These are phyloP conservation scores for Kodamaea laetipori DNA, from an alignment of 805 yeast species.

Conservation along the genomic window DNA sequence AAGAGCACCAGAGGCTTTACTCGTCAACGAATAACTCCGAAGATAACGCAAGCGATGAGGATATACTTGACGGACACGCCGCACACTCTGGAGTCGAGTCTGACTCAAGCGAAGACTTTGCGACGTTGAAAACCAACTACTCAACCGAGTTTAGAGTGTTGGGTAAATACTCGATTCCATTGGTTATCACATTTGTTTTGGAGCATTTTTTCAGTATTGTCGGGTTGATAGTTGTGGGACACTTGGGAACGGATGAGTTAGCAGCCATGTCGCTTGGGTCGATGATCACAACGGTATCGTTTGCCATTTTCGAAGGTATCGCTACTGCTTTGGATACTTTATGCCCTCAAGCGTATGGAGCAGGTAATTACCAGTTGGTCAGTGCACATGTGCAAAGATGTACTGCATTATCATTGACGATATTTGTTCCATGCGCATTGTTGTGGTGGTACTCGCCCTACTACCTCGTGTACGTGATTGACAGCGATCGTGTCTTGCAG, in stretches of 20 bases:
- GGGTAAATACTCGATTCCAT: conserved; percentile 38
- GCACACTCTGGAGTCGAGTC: not conserved
- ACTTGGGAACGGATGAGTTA: conserved; percentile 45
- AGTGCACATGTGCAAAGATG: conserved; percentile 43
- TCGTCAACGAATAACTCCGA: conserved; percentile 19
- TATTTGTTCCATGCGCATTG: conserved; percentile 41
- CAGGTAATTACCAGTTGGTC: conserved; percentile 41
- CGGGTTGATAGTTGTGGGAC: conserved; percentile 46
- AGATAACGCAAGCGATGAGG: conserved; percentile 1
- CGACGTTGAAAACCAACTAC: conserved; percentile 29
- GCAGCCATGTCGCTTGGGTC: conserved; percentile 49
- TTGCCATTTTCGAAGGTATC: conserved; percentile 49
- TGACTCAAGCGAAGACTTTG: conserved; percentile 33
- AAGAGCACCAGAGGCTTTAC: conserved; percentile 41
- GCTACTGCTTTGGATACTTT: conserved; percentile 48
- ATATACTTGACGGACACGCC: conserved; percentile 6
- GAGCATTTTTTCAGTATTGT: conserved; percentile 48
- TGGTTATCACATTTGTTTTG: conserved; percentile 42
- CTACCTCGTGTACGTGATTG: conserved; percentile 34
- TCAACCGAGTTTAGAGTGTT: conserved; percentile 32
- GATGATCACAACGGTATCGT: conserved; percentile 47
- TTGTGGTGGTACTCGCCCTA: conserved; percentile 42
- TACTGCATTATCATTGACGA: conserved; percentile 33
- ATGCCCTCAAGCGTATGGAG: conserved; percentile 50
- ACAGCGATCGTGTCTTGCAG: conserved; percentile 32